These are phyloP conservation scores for Novymonas esmeraldas DNA, from an alignment of 208 protist genomes.

Conservation along the genomic window DNA sequence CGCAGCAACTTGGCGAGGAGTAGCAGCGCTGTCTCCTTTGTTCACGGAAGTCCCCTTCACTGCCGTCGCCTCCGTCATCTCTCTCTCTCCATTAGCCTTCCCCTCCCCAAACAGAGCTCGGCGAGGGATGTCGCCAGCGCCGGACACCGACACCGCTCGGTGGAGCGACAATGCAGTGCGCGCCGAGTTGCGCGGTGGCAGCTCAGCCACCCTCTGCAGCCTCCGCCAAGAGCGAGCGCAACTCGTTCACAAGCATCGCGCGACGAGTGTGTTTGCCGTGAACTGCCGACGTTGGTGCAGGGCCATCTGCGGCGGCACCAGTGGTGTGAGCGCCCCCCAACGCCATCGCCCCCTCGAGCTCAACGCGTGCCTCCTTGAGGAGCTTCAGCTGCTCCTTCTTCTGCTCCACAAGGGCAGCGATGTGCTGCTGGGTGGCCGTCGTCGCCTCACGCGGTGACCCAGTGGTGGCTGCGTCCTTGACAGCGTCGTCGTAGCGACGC, in stretches of 20 bases:
- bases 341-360: constrained; percentile 38
- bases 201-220: constrained; percentile 25
- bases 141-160: too few relatives aligned
- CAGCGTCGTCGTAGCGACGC: constrained; percentile 71
- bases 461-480: constrained; percentile 49
- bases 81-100: too few relatives aligned
- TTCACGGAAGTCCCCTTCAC: too few relatives aligned
- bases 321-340: neutral
- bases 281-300: neutral
- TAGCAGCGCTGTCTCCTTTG: too few relatives aligned
- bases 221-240: constrained; percentile 67
- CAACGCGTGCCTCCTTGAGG: constrained; percentile 53
- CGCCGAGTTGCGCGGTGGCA: too few relatives aligned
- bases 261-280: constrained; percentile 53
- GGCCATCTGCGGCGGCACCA: constrained; percentile 1
- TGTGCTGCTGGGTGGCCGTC: constrained; percentile 48
- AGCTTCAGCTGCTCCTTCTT: constrained; percentile 86
- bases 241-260: constrained; percentile 78
- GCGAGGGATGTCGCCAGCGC: too few relatives aligned
- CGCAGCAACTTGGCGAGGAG: too few relatives aligned
- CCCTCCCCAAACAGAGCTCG: too few relatives aligned
- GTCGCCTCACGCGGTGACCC: constrained; percentile 64
- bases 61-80: too few relatives aligned
- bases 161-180: too few relatives aligned
- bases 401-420: constrained; percentile 69